Base-by-base conservation (phyloP, 306 rosid genomes). In the cucumber (Cucumis sativus) region DNA sequence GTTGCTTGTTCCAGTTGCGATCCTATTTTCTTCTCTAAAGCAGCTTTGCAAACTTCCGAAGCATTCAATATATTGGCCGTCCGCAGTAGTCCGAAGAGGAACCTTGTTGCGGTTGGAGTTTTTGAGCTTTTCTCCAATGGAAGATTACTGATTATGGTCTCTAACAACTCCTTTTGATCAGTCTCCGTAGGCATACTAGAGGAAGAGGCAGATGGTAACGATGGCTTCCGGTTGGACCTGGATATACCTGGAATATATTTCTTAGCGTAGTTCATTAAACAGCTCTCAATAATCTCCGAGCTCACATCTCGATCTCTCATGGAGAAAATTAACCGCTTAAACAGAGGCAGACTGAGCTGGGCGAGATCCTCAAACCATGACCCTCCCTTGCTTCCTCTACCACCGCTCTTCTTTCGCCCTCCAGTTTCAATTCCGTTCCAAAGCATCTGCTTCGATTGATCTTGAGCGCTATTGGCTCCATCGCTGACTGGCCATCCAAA, bases 11-110 rank as follows among this genome's bases (percentile, higher is more conserved):
- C 97, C 15, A 96, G 90, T 75, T 91, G 97, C 23, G 82, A 81
- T 11, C 96, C 99, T 43, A 96, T 93, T 85, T 96, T 96, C 88
- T 82, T 91, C 89, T 96, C 99, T 82, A 96, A 57, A 8, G 86
- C 77, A 43, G 90, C 84, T 80, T 85, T 92, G 82, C 96, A 88
- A 10, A 81, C 79, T 35, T 82, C 89, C 0, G 97, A 89, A 55
- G 95, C 88, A 82, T 86, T 89, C 65, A 96, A 30, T 67, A 96
- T 96, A 43, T 91, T 90, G 10, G 96, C 91, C 0, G 99, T 91
- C 60, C 98, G 80, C 64, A 96, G 52, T 67, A 92, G 75, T 37
- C 98, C 97, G 35, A 96, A 96, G 0, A 92, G 81, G 74, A 96
- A 85, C 69, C 90, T 91, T 2, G 93, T 86, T 1, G 91, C 85